Evolutionary conservation across 306 rosid species (phyloP).

Genomic region (Cicer judaicum): DNA sequence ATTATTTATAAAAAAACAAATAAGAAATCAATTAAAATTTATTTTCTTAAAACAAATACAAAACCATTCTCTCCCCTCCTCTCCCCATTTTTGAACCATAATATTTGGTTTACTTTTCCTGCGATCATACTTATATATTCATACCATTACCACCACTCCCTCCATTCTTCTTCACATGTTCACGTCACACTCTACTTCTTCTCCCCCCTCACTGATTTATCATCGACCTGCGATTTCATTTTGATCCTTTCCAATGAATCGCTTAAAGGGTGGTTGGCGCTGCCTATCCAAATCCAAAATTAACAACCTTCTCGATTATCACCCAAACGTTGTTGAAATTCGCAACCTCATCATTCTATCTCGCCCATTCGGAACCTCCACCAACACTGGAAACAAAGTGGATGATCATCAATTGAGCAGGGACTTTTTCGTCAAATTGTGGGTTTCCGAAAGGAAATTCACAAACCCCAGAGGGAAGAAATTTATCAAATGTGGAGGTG

Average conservation of each 20-base stretch:
- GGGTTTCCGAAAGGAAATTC: constrained; percentile 66
- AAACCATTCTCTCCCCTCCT: too few species aligned
- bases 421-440: constrained; percentile 63
- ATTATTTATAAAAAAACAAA: too few species aligned
- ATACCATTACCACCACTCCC: too few species aligned
- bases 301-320: constrained; percentile 18
- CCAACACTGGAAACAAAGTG: constrained; percentile 26
- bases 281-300: constrained; percentile 40
- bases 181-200: background rate
- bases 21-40: too few species aligned
- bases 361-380: constrained; percentile 56
- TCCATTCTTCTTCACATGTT: background rate
- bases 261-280: constrained; percentile 41
- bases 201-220: background rate
- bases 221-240: background rate
- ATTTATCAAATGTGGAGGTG: constrained; percentile 20
- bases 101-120: too few species aligned
- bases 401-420: constrained; percentile 54
- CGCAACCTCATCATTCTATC: constrained; percentile 1
- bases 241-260: constrained; percentile 36
- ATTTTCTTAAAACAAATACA: too few species aligned
- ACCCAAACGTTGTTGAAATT: constrained; percentile 27
- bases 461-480: constrained; percentile 36
- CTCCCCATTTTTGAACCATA: too few species aligned
- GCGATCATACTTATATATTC: too few species aligned